Evolutionary conservation across 257 asterid species (phyloP), one percentile per base, ranked within the genome.

Genomic region (Gynochthodes officinalis): DNA sequence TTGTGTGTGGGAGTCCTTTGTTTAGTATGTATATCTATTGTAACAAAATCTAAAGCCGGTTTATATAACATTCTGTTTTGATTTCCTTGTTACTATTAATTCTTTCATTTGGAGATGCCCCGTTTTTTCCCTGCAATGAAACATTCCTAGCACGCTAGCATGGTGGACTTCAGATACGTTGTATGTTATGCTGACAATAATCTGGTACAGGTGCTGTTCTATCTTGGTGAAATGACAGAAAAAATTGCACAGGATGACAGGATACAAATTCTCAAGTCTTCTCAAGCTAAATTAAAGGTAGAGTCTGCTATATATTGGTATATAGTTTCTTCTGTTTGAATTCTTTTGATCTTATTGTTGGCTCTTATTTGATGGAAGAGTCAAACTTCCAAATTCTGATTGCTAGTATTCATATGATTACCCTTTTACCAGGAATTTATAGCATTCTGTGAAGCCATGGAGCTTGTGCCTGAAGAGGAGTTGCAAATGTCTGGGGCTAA

Each of bases 401-500:
- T 35, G 5, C 11, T 43, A 23, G 5, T 43, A 23, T 53, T 25
- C n/a, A n/a, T 48, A 8, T 10, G 18, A 48, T 13, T 68, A 62
- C 39, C 69, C 61, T 76, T 23, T 52, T 64, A 5, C 60, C 77
- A 95, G 99, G 98, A 90, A 75, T 95, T 95, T 74, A 80, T 95
- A 73, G 79, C 94, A 33, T 88, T 92, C 66, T 95, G 97, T 76
- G 99, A 92, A 86, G 80, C 89, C 10, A 86, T 92, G 97, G 99
- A 90, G 84, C 94, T 95, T 88, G 87, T 92, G 66, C 95, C 99
- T 25, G 84, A 79, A 78, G 98, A 84, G 64, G 99, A 95, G 78
- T 81, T 86, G 58, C 89, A 83, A 79, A 73, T 83, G 67, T 80
- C 87, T 49, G 82, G 83, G 72, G 78, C 83, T 48, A 80, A 78